phyloP scores from a whole-genome alignment of 805 yeast genomes.

The Yamadazyma nakazawae region DNA sequence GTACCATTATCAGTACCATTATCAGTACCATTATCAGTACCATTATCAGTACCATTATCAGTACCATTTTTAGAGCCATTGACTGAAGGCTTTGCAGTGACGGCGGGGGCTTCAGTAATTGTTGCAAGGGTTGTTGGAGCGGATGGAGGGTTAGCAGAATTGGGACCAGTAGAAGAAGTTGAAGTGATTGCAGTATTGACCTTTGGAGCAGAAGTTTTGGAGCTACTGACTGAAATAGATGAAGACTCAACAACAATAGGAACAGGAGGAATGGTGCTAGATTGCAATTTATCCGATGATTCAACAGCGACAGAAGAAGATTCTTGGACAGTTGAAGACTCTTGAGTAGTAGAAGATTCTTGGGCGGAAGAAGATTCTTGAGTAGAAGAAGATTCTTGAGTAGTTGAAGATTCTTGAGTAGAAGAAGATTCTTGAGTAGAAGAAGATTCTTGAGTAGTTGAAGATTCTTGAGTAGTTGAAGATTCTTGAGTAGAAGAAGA shows the following conservation, averaged over 20 bases:
- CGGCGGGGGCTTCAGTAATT: background rate
- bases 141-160: background rate
- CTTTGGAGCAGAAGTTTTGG: conserved; percentile 1
- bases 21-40: no score
- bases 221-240: background rate
- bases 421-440: background rate
- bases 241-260: background rate
- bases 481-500: background rate
- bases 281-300: no score
- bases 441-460: background rate
- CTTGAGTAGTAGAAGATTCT: background rate
- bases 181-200: background rate
- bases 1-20: conserved; percentile 11
- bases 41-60: no score
- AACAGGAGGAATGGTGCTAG: background rate
- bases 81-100: background rate
- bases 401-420: background rate
- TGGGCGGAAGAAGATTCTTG: no score
- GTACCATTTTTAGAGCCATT: no score
- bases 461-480: background rate
- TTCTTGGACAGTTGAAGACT: conserved; percentile 1
- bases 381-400: background rate
- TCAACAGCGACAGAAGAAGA: conserved; percentile 9
- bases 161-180: conserved; percentile 2
- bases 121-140: conserved; percentile 5